These are phyloP conservation scores for Globisporangium paddicum DNA, from an alignment of 352 stramenopile species.

Conservation along the genomic window DNA sequence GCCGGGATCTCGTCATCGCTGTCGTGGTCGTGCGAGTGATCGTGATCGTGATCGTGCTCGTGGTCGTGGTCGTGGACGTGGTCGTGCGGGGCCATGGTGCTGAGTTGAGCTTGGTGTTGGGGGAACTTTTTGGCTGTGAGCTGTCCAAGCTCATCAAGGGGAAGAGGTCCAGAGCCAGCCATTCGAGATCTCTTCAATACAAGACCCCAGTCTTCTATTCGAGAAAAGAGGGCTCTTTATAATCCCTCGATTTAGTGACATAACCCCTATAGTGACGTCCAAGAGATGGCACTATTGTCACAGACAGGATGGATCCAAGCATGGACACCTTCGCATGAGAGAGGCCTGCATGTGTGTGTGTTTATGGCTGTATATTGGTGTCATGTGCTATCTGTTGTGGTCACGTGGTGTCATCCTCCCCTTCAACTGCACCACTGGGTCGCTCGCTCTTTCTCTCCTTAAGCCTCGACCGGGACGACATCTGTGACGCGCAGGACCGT, in stretches of 20 bases:
- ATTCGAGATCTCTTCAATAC: not conserved
- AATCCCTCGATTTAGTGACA: not conserved
- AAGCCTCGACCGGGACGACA: conserved; percentile 50
- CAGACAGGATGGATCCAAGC: not conserved
- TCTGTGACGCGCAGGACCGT: conserved; percentile 83
- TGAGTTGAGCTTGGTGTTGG: conserved; percentile 4
- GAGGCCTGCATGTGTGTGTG: not conserved
- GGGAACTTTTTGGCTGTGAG: not conserved
- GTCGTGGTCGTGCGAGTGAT: conserved; percentile 38
- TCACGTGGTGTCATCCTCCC: not conserved
- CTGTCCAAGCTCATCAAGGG: not conserved
- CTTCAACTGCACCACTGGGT: not conserved
- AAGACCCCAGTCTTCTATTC: not conserved
- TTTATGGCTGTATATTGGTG: not conserved
- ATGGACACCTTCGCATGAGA: not conserved
- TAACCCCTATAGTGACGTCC: not conserved
- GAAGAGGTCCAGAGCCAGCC: not conserved
- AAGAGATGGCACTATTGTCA: not conserved
- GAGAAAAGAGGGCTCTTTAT: not conserved
- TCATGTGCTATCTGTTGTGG: not conserved
- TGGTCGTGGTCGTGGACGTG: conserved; percentile 31
- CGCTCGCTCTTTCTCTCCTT: not conserved
- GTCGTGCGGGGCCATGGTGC: conserved; percentile 40
- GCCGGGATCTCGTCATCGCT: conserved; percentile 82
- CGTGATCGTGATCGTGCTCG: conserved; percentile 38